Evolutionary conservation across 345 rosid species (phyloP).

Genomic region (Physaria fendleri): DNA sequence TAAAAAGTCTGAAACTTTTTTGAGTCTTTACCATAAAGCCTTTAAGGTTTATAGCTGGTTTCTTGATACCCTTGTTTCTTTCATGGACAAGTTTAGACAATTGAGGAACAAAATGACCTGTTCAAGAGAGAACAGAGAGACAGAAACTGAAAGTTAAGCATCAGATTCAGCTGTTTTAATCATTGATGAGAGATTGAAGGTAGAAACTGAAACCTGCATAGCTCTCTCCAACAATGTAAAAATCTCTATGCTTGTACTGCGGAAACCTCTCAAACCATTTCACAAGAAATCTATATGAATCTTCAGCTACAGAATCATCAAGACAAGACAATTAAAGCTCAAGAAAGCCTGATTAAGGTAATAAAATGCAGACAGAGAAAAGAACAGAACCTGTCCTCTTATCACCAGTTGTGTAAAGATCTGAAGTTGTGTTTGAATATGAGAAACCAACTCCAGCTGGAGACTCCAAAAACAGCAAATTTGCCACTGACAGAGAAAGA

Average conservation of each 20-base stretch:
- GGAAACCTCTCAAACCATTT: conserved; percentile 96
- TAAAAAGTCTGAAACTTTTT: not conserved
- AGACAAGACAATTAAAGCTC: not conserved
- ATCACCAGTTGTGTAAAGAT: conserved; percentile 80
- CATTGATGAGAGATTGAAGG: not conserved
- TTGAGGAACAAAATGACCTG: conserved; percentile 99
- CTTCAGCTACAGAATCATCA: conserved; percentile 63
- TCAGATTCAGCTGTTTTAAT: not conserved
- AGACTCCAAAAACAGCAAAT: conserved; percentile 85
- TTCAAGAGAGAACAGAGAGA: conserved; percentile 14
- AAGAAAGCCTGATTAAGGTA: not conserved
- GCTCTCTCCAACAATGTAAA: conserved; percentile 93
- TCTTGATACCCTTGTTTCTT: conserved; percentile 58
- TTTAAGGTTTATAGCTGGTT: conserved; percentile 71
- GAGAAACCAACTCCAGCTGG: conserved; percentile 99
- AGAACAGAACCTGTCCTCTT: conserved; percentile 62
- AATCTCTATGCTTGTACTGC: conserved; percentile 82
- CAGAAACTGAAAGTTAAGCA: not conserved
- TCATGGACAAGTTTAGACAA: conserved; percentile 67
- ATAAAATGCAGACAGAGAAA: not conserved
- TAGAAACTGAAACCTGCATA: conserved; percentile 69
- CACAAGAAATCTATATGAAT: conserved; percentile 63
- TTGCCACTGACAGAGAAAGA: conserved; percentile 55
- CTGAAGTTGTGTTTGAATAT: conserved; percentile 73
- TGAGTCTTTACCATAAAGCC: conserved; percentile 66